Percentiles rank a stretch among this genome's conserved stretches.
Evolutionary conservation across 345 rosid genomes (phyloP).

Genomic region (Rhodomyrtus tomentosa): DNA sequence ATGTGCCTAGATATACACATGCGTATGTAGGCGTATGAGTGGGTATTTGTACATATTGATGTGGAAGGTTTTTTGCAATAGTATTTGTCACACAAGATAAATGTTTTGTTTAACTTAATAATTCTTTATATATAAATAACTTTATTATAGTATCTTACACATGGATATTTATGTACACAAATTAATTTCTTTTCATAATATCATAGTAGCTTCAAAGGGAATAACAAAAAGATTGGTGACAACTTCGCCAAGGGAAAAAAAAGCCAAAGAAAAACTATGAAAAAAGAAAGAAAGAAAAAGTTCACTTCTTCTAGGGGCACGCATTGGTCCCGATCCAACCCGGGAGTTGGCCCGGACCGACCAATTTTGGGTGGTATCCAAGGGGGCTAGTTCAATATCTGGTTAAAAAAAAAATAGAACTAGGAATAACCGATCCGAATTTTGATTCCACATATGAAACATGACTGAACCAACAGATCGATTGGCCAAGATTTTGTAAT

Average conservation of each 20-base stretch:
- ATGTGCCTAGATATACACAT: too few species aligned
- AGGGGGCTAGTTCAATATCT: background rate
- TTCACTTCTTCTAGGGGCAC: background rate
- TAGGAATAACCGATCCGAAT: background rate
- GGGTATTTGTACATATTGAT: background rate
- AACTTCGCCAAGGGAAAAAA: background rate
- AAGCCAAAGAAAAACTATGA: background rate
- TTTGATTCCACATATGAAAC: background rate
- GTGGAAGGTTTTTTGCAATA: background rate
- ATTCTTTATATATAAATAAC: background rate
- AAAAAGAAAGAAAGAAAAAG: background rate
- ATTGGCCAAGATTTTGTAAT: rapidly evolving
- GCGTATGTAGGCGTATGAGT: background rate
- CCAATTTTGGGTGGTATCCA: too few species aligned
- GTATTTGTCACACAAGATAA: background rate
- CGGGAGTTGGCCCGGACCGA: too few species aligned
- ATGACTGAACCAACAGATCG: rapidly evolving
- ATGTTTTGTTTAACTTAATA: background rate
- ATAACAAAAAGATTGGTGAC: background rate
- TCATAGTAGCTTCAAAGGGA: background rate
- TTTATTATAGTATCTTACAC: background rate
- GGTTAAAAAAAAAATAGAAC: background rate
- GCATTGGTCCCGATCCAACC: background rate
- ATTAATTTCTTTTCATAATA: background rate
- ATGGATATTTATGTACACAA: background rate